Evolutionary conservation across 495 filamentous ascomycete species (phyloP).

Genomic region (Tuber umbilicatum): DNA sequence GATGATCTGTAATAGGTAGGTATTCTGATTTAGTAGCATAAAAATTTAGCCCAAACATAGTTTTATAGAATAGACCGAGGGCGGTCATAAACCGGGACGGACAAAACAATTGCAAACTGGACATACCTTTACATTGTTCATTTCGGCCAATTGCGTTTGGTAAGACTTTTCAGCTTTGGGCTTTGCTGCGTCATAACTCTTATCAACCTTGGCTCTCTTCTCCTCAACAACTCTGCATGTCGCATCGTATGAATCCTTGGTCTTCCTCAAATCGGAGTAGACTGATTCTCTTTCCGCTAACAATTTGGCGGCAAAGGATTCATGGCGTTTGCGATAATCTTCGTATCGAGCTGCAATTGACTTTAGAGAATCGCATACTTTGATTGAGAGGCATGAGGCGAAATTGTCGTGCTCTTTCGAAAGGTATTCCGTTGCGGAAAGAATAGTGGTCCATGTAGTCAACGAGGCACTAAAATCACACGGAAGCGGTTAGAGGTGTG

Average conservation of each 20-base stretch:
- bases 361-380: slow-evolving; percentile 81
- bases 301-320: slow-evolving; percentile 77
- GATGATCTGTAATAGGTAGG: slow-evolving; percentile 89
- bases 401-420: slow-evolving; percentile 85
- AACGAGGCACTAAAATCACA: slow-evolving; percentile 62
- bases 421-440: slow-evolving; percentile 77
- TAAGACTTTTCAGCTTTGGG: slow-evolving; percentile 81
- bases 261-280: slow-evolving; percentile 80
- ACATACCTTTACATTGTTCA: slow-evolving; percentile 81
- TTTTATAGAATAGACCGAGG: not conserved
- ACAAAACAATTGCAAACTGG: not conserved
- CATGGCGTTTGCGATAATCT: slow-evolving; percentile 85
- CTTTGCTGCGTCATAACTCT: slow-evolving; percentile 74
- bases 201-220: slow-evolving; percentile 87
- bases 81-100: not conserved
- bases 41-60: slow-evolving; percentile 38
- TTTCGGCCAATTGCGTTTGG: slow-evolving; percentile 81
- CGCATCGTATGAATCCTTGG: slow-evolving; percentile 85
- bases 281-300: slow-evolving; percentile 79
- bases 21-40: slow-evolving; percentile 55
- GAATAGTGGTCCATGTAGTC: slow-evolving; percentile 92
- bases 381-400: slow-evolving; percentile 62
- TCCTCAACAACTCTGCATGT: slow-evolving; percentile 92
- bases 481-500: slow-evolving; percentile 13
- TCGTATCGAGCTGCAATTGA: slow-evolving; percentile 67